A percentile compares a stretch with the other conserved stretches of the same genome.
These are phyloP conservation scores for Coleophoma crateriformis DNA, from an alignment of 2,329 filamentous ascomycete genomes.

Conservation along the genomic window DNA sequence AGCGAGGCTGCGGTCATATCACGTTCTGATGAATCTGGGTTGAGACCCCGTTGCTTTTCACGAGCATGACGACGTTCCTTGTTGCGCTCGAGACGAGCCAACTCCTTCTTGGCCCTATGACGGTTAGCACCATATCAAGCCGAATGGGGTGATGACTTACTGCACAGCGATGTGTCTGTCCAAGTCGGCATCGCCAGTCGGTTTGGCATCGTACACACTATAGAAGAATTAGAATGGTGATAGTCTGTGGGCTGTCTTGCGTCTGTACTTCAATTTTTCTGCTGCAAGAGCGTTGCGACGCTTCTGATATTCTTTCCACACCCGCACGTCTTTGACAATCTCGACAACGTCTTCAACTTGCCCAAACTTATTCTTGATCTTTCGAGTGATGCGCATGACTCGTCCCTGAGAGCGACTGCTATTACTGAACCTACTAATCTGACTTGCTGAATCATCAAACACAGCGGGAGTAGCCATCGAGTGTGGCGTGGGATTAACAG, in stretches of 20 bases:
- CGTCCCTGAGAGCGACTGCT: slow-evolving; percentile 57
- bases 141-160: slow-evolving; percentile 27
- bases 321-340: slow-evolving; percentile 70
- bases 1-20: slow-evolving; percentile 32
- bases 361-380: slow-evolving; percentile 56
- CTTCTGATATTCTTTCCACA: slow-evolving; percentile 85
- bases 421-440: slow-evolving; percentile 67
- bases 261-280: slow-evolving; percentile 60
- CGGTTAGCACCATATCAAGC: slow-evolving; percentile 2
- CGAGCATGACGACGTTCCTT: slow-evolving; percentile 84
- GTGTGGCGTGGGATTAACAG: slow-evolving; percentile 51
- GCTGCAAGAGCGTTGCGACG: slow-evolving; percentile 44
- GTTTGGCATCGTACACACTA: slow-evolving; percentile 53
- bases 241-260: not conserved
- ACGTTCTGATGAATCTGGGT: slow-evolving; percentile 16
- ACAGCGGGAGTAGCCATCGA: slow-evolving; percentile 58
- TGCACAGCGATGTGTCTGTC: slow-evolving; percentile 57
- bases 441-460: slow-evolving; percentile 73
- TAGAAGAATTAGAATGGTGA: slow-evolving; percentile 9
- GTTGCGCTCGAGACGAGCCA: slow-evolving; percentile 83
- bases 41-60: slow-evolving; percentile 75
- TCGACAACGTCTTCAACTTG: slow-evolving; percentile 55
- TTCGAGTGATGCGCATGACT: slow-evolving; percentile 70
- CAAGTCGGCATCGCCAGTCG: slow-evolving; percentile 61
- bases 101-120: slow-evolving; percentile 62